Percentiles rank a stretch among this genome's conserved stretches.
phyloP scores from a whole-genome alignment of 2,329 filamentous ascomycete species.

The Fusarium sp. region DNA sequence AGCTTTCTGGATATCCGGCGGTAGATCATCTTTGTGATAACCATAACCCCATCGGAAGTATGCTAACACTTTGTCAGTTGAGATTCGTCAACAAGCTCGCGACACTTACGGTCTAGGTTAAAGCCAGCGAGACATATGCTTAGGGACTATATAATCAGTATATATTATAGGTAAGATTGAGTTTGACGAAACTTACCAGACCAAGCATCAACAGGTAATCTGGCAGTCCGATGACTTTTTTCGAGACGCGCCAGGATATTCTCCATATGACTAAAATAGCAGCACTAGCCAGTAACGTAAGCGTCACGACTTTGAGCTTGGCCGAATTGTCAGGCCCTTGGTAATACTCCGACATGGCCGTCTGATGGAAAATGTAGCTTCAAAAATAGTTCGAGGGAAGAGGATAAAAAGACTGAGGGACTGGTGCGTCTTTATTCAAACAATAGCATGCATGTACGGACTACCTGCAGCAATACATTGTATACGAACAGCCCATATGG shows the following conservation, averaged over 20 bases:
- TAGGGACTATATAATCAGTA: neutral
- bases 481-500: neutral
- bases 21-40: constrained; percentile 7
- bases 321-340: constrained; percentile 2
- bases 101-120: neutral
- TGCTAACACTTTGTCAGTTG: neutral
- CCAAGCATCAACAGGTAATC: neutral
- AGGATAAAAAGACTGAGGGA: neutral
- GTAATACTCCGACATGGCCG: neutral
- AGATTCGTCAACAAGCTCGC: rapidly evolving
- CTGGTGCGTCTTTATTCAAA: neutral
- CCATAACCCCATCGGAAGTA: constrained; percentile 9
- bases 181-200: neutral
- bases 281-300: neutral
- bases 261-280: neutral
- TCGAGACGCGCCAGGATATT: neutral
- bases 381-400: neutral
- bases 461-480: too few species aligned
- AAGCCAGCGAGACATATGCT: constrained; percentile 6
- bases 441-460: neutral
- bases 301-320: constrained; percentile 1
- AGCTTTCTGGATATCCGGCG: neutral
- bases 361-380: neutral
- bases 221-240: neutral
- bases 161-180: neutral